These are phyloP conservation scores for Fraxinus ornus DNA, from an alignment of 305 asterid species.

Conservation along the genomic window DNA sequence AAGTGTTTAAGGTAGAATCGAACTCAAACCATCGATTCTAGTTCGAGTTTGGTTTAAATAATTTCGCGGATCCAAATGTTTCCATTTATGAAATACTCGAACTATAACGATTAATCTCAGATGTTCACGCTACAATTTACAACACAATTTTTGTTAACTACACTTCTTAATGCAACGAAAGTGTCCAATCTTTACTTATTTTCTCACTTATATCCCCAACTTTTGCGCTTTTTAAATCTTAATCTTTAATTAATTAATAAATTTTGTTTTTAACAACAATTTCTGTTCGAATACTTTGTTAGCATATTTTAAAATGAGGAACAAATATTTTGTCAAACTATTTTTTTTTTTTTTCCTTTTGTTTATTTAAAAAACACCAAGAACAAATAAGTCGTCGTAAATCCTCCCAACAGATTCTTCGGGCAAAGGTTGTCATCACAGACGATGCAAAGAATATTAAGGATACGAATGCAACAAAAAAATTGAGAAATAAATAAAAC, in stretches of 20 bases:
- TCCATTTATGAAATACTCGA: too few relatives aligned
- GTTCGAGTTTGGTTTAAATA: not conserved
- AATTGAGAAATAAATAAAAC: too few relatives aligned
- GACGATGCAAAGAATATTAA: not conserved
- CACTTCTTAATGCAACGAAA: not conserved
- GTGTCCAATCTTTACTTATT: not conserved
- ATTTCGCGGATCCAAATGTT: too few relatives aligned
- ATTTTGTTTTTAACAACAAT: not conserved
- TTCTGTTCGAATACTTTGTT: too few relatives aligned
- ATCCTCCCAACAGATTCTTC: not conserved
- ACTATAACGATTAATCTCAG: too few relatives aligned
- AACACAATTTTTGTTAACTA: not conserved
- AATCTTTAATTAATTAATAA: too few relatives aligned
- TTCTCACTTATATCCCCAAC: not conserved
- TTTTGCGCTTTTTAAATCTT: not conserved
- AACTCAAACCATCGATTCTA: too few relatives aligned
- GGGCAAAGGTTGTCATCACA: not conserved
- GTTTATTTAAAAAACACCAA: not conserved
- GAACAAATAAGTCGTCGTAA: not conserved
- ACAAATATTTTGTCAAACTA: not conserved
- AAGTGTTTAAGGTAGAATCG: too few relatives aligned
- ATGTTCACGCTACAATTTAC: not conserved
- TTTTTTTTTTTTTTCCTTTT: too few relatives aligned
- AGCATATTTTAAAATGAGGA: not conserved
- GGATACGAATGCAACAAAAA: too few relatives aligned